Evolutionary conservation across 2,329 filamentous ascomycete genomes (phyloP), one percentile per base, ranked within the genome.

Genomic region (Apiospora marii): DNA sequence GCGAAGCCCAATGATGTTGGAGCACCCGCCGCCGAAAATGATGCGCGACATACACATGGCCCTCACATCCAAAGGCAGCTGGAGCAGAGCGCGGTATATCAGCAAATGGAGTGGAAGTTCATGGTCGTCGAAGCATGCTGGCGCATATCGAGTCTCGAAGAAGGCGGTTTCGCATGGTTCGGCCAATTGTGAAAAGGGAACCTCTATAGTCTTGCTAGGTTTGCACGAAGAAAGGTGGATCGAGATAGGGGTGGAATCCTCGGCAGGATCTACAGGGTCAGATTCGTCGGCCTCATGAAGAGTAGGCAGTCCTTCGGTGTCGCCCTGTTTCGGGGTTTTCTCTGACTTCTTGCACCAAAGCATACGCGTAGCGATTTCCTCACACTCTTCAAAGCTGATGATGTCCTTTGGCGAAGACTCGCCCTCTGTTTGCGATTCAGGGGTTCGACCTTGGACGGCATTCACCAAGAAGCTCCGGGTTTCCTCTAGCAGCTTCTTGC

Each of bases 31-130:
- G 0, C 92, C 92, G 78, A 99, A 93, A 22, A 98, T 86, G 67
- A 98, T 93, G 51, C 96, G 93, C 1, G 95, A 92, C 91, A 98
- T 96, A 81, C 96, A 98, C 5, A 92, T 84, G 0, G 93, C 92
- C 34, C 96, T 91, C 4, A 95, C 91, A 81, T 99, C 96, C 4
- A 96, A 84, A 0, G 95, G 93, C 0, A 98, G 86, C 10, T 90
- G 87, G 1, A 97, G 86, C 1, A 99, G 87, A 49, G 91, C 89
- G 70, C 90, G 89, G 82, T 97, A 97, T 3, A 97, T 86, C 12
- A 98, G 87, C 16, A 91, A 80, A 70, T 93, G 94, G 0, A 98
- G 79, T 0, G 96, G 92, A 24, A 93, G 87, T 75, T 98, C 96
- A 76, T 99, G 88, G 77, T 98, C 95, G 79, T 99, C 96, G 74